Conservation (phyloP, 192 early-diverging fungal genomes). For the Coemansia sp. region DNA sequence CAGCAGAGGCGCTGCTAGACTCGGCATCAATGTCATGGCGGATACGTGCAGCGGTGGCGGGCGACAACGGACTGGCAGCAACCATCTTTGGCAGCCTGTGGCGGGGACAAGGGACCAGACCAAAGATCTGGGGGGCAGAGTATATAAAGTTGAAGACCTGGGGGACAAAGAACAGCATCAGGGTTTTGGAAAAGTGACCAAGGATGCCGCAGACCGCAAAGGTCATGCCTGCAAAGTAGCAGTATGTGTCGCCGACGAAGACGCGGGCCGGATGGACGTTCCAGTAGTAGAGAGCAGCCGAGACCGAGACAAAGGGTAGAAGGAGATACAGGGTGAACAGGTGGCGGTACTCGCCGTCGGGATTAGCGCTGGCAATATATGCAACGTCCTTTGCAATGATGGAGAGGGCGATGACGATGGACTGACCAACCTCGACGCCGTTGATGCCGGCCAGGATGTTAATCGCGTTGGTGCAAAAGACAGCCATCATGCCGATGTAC, state of each 20-base stretch:
- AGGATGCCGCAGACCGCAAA: slow-evolving; percentile 97
- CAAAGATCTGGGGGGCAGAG: slow-evolving; percentile 92
- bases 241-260: slow-evolving; percentile 96
- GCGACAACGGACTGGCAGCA: slow-evolving; percentile 20
- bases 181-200: slow-evolving; percentile 90
- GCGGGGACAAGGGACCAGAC: slow-evolving; percentile 91
- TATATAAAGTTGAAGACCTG: slow-evolving; percentile 98
- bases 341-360: slow-evolving; percentile 75
- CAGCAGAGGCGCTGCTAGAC: too few species aligned
- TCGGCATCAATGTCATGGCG: slow-evolving; percentile 16
- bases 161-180: slow-evolving; percentile 91
- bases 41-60: slow-evolving; percentile 13
- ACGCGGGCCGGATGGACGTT: slow-evolving; percentile 93
- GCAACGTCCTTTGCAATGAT: slow-evolving; percentile 59
- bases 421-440: slow-evolving; percentile 94
- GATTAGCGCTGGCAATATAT: slow-evolving; percentile 33
- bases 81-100: slow-evolving; percentile 81
- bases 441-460: slow-evolving; percentile 99
- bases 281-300: slow-evolving; percentile 73
- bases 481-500: slow-evolving; percentile 83
- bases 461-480: slow-evolving; percentile 97
- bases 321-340: slow-evolving; percentile 88
- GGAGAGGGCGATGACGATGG: slow-evolving; percentile 87
- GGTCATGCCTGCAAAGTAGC: slow-evolving; percentile 99
- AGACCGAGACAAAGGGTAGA: slow-evolving; percentile 89